These are phyloP conservation scores for Mycena pura DNA, from an alignment of 768 basidiomycete species.

Conservation along the genomic window DNA sequence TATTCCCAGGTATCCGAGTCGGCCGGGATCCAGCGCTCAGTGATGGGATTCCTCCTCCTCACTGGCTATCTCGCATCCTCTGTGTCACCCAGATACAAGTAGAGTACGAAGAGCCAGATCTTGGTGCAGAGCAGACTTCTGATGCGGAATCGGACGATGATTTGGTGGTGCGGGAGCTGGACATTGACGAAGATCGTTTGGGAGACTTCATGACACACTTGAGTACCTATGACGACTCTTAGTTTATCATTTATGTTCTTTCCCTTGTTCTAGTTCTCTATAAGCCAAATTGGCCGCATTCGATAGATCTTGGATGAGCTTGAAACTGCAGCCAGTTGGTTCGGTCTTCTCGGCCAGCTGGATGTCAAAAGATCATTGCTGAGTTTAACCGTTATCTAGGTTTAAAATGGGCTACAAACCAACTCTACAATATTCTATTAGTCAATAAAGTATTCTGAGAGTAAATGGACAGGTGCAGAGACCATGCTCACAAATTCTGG, in stretches of 20 bases:
- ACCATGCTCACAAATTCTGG: no score
- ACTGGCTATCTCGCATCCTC: not conserved
- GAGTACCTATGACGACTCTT: not conserved
- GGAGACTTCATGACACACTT: not conserved
- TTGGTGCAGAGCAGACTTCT: not conserved
- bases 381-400: no score
- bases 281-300: not conserved
- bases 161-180: not conserved
- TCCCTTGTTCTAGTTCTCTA: not conserved
- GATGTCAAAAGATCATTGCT: no score
- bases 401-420: no score
- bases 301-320: not conserved
- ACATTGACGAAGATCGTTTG: not conserved
- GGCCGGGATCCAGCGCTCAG: not conserved
- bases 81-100: not conserved
- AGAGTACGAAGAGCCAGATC: not conserved
- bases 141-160: not conserved
- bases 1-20: not conserved
- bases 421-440: no score
- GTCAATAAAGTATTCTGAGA: no score
- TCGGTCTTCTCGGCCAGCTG: not conserved
- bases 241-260: not conserved
- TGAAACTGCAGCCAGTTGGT: slow-evolving; percentile 1
- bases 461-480: no score
- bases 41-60: not conserved